Conservation (phyloP, 495 filamentous ascomycete species). For the Trichoderma reesei region DNA sequence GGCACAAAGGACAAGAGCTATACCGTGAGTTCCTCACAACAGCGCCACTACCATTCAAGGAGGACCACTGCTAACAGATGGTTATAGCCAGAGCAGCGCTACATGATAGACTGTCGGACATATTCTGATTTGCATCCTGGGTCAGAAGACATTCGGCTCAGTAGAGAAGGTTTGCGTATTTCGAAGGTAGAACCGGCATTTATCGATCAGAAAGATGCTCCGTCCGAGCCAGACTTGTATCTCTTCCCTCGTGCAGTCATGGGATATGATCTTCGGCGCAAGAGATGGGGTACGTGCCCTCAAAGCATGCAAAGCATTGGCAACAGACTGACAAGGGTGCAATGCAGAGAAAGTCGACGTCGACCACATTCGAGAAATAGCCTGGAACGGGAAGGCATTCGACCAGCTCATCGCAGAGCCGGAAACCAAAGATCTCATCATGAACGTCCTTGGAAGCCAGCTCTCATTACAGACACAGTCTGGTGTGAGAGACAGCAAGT, state of each 20-base stretch:
- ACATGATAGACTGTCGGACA: not conserved
- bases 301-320: not conserved
- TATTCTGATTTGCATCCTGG: not conserved
- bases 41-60: not conserved
- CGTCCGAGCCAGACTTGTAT: not conserved
- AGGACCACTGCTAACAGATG: not conserved
- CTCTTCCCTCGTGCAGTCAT: not conserved
- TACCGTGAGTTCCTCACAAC: not conserved
- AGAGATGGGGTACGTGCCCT: constrained; percentile 4
- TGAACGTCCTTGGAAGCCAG: constrained; percentile 31
- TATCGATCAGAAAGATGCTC: not conserved
- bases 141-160: not conserved
- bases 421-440: constrained; percentile 40
- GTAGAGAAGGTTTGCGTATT: not conserved
- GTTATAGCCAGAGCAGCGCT: not conserved
- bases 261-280: not conserved
- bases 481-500: constrained; percentile 38
- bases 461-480: constrained; percentile 20
- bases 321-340: not conserved
- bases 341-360: constrained; percentile 14
- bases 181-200: not conserved
- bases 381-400: constrained; percentile 44
- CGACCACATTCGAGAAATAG: constrained; percentile 22
- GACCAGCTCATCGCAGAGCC: constrained; percentile 39
- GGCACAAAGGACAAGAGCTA: not conserved